Evolutionary conservation across 2,329 filamentous ascomycete genomes (phyloP).

Genomic region (Colletotrichum liriopes): DNA sequence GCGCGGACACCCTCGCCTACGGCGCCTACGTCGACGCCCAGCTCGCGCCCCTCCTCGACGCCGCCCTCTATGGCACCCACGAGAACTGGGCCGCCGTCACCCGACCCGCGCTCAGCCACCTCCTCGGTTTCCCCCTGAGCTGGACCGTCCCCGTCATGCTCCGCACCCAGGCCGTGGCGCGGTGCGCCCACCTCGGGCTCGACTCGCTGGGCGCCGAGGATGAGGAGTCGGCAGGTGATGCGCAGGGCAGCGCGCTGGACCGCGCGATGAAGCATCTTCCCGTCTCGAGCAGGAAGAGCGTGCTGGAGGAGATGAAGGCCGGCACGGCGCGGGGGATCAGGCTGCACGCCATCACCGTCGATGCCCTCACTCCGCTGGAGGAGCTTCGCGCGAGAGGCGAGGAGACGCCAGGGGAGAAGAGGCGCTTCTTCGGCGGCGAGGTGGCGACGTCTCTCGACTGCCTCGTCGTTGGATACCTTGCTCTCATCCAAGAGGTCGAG

Average conservation of each 20-base stretch:
- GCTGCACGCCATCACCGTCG: conserved; percentile 79
- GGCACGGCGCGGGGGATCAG: conserved; percentile 82
- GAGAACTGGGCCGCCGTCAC: conserved; percentile 87
- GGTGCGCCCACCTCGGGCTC: conserved; percentile 80
- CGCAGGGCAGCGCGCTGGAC: conserved; percentile 46
- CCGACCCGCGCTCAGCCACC: conserved; percentile 82
- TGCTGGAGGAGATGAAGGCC: conserved; percentile 76
- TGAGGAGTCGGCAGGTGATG: conserved; percentile 52
- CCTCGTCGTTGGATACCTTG: conserved; percentile 84
- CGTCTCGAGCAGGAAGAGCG: conserved; percentile 65
- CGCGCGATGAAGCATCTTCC: conserved; percentile 46
- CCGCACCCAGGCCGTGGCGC: conserved; percentile 77
- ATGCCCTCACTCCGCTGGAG: conserved; percentile 80
- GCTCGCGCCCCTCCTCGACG: conserved; percentile 84
- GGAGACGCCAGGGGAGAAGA: conserved; percentile 16
- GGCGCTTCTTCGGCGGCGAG: conserved; percentile 51
- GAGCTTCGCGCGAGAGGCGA: conserved; percentile 62
- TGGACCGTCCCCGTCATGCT: conserved; percentile 86
- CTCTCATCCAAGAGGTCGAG: conserved; percentile 74
- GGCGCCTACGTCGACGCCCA: conserved; percentile 81
- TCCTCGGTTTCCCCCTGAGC: conserved; percentile 89
- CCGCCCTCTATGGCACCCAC: conserved; percentile 91
- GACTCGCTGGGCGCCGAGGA: conserved; percentile 77
- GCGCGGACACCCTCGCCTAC: conserved; percentile 67
- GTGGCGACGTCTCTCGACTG: conserved; percentile 81